Evolutionary conservation across 2,329 filamentous ascomycete genomes (phyloP).

Genomic region (Cladorrhinum sp.): DNA sequence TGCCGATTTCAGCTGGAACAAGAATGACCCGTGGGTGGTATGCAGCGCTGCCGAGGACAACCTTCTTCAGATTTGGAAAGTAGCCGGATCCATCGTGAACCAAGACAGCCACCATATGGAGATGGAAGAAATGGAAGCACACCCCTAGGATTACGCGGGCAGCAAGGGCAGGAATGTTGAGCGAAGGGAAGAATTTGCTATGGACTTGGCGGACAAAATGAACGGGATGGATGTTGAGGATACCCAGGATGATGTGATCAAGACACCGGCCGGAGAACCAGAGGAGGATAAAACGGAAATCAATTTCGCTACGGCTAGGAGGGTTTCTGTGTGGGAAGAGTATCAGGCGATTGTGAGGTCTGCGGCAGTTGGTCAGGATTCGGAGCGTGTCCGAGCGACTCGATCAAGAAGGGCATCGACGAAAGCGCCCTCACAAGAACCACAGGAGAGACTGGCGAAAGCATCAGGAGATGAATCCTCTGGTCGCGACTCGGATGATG

Average conservation of each 20-base stretch:
- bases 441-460: background rate
- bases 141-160: constrained; percentile 17
- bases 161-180: constrained; percentile 1
- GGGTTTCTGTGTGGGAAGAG: background rate
- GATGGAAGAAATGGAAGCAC: constrained; percentile 64
- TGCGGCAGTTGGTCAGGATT: background rate
- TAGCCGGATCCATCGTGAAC: constrained; percentile 76
- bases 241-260: background rate
- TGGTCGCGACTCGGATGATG: background rate
- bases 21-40: constrained; percentile 94
- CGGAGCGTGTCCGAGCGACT: background rate
- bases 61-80: constrained; percentile 90
- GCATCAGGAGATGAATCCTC: background rate
- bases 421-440: background rate
- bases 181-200: background rate
- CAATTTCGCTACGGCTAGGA: background rate
- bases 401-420: background rate
- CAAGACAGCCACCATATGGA: constrained; percentile 73
- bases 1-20: constrained; percentile 97
- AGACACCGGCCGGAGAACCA: background rate
- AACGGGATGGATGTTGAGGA: constrained; percentile 5
- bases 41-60: constrained; percentile 97
- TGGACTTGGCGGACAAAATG: background rate
- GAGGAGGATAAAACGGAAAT: background rate
- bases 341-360: background rate